Evolutionary conservation across 2,329 filamentous ascomycete genomes (phyloP).

Genomic region (Trichoderma sp.): DNA sequence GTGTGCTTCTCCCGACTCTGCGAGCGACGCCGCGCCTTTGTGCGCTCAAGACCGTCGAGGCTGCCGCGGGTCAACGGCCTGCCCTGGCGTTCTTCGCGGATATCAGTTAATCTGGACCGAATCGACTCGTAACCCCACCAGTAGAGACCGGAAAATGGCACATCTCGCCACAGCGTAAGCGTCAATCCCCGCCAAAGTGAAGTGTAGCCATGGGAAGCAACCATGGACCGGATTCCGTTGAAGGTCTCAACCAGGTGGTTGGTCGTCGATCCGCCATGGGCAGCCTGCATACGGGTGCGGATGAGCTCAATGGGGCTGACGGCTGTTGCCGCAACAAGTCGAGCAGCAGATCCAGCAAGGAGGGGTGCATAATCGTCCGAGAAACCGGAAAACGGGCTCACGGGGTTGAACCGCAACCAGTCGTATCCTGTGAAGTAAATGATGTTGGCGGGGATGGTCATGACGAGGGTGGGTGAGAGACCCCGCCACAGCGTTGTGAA

Average conservation of each 20-base stretch:
- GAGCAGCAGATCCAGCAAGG: slow-evolving; percentile 74
- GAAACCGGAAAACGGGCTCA: slow-evolving; percentile 68
- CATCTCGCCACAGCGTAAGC: slow-evolving; percentile 92
- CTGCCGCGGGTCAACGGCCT: slow-evolving; percentile 40
- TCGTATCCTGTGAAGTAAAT: slow-evolving; percentile 99
- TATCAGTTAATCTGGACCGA: slow-evolving; percentile 69
- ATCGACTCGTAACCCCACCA: slow-evolving; percentile 97
- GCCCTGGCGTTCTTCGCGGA: slow-evolving; percentile 58
- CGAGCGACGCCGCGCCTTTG: slow-evolving; percentile 53
- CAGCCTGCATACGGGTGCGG: slow-evolving; percentile 86
- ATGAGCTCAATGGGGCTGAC: slow-evolving; percentile 95
- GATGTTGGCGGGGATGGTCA: slow-evolving; percentile 93
- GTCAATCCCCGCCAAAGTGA: slow-evolving; percentile 90
- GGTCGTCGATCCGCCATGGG: slow-evolving; percentile 57
- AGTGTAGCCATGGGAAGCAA: slow-evolving; percentile 71
- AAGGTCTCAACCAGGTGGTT: slow-evolving; percentile 80
- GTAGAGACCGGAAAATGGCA: slow-evolving; percentile 95
- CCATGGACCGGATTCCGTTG: slow-evolving; percentile 76
- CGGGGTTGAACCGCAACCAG: slow-evolving; percentile 75
- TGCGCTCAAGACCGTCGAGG: slow-evolving; percentile 41
- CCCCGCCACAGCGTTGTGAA: slow-evolving; percentile 86
- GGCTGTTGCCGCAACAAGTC: slow-evolving; percentile 76
- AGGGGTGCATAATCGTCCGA: slow-evolving; percentile 77
- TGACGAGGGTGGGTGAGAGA: slow-evolving; percentile 87
- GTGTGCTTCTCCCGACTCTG: slow-evolving; percentile 70